Evolutionary conservation across 768 basidiomycete genomes (phyloP), one percentile per base, ranked within the genome.

Genomic region (Serendipita sp.): DNA sequence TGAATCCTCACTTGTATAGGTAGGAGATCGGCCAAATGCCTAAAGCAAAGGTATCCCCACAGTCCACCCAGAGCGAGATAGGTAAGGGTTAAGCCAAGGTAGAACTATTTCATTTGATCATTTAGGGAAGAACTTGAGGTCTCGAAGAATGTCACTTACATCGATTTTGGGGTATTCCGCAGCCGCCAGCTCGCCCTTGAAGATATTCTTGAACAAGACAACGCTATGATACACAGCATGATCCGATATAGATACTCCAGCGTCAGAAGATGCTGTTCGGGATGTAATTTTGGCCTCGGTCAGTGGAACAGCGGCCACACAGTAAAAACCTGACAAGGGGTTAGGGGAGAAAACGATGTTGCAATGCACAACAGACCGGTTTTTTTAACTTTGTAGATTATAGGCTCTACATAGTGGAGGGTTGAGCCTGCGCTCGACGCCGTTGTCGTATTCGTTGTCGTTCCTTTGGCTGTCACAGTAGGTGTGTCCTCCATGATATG

Each of bases 161-260:
- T 83, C 86, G 73, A 98, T 89, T 83, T 98, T 98, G 10, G 96
- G 96, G 74, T 97, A 96, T 73, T 99, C 96, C 3, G 89, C 82
- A 3, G 94, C 93, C 11, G 95, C 83, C 24, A 99, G 78, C 72
- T 88, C 83, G 18, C 96, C 96, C 32, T 86, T 78, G 71, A 97
- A 97, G 1, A 80, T 83, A 73, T 96, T 97, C 69, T 80, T 81
- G 78, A 99, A 98, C 53, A 88, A 76, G 44, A 97, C 88, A 38
- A 77, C 75, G 13, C 92, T 94, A 8, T 78, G 76, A 74, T 92
- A 97, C 18, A 80, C 78, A 30, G 92, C 86, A 71, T 96, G 93
- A 58, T 76, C 80, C 34, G 83, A 77, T 68, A 82, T 74, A 70
- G 83, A 80, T 66, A 81, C 78, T 62, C 75, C 68, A 28, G 13